These are phyloP conservation scores for Cardamine occulta DNA, from an alignment of 345 rosid species.

Conservation along the genomic window DNA sequence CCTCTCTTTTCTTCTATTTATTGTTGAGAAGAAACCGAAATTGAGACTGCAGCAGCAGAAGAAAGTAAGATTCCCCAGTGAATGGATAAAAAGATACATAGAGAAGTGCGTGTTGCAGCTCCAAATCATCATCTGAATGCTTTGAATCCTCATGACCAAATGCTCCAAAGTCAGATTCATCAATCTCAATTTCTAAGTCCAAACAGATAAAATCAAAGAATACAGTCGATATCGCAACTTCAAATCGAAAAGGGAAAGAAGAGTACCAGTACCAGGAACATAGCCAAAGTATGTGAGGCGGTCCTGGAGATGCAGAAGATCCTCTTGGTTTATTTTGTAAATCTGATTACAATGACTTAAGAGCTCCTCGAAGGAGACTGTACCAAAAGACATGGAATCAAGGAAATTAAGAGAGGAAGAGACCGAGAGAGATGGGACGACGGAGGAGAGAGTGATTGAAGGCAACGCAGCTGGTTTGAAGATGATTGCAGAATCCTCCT, in stretches of 20 bases:
- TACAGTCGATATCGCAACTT: not conserved
- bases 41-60: not conserved
- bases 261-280: constrained; percentile 55
- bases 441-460: constrained; percentile 73
- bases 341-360: constrained; percentile 79
- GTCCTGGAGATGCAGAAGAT: constrained; percentile 54
- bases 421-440: constrained; percentile 83
- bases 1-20: not conserved
- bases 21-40: too few relatives aligned
- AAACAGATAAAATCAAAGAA: not conserved
- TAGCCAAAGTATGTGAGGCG: constrained; percentile 54
- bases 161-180: constrained; percentile 29
- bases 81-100: too few relatives aligned
- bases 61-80: constrained; percentile 17
- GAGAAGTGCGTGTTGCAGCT: too few relatives aligned
- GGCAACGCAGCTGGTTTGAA: constrained; percentile 71
- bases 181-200: constrained; percentile 49
- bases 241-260: not conserved
- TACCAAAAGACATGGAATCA: constrained; percentile 77
- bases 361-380: constrained; percentile 84
- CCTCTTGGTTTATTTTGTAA: constrained; percentile 56
- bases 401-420: constrained; percentile 43
- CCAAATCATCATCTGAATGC: constrained; percentile 37
- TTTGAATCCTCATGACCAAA: constrained; percentile 31
- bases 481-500: constrained; percentile 73